Conservation (phyloP, 805 yeast genomes). For the Kazachstania africana region DNA sequence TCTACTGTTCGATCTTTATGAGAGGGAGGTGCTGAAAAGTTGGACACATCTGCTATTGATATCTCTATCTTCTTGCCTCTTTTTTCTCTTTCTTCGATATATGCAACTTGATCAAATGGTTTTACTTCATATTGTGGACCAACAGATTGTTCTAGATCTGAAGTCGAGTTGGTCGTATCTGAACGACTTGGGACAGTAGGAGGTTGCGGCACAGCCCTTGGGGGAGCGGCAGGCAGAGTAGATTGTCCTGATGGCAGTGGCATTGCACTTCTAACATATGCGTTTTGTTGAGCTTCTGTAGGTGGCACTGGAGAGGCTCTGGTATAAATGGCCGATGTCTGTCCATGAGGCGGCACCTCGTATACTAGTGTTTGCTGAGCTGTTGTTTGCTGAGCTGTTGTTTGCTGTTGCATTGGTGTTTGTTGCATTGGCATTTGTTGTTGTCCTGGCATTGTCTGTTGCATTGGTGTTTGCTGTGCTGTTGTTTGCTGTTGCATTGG, state of each 20-base stretch:
- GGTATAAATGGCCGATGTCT: too few species aligned
- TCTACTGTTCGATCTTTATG: slow-evolving; percentile 15
- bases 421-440: not conserved
- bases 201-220: not conserved
- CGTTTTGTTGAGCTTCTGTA: too few species aligned
- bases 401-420: not conserved
- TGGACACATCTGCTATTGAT: slow-evolving; percentile 8
- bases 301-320: too few species aligned
- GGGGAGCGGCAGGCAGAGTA: slow-evolving; percentile 3
- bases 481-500: slow-evolving; percentile 3
- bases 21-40: slow-evolving; percentile 22
- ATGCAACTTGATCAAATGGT: slow-evolving; percentile 11
- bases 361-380: slow-evolving; percentile 1
- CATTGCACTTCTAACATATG: not conserved
- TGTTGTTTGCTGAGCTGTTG: not conserved
- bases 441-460: not conserved
- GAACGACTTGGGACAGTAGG: not conserved
- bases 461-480: not conserved
- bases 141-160: not conserved
- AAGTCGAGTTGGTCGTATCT: too few species aligned
- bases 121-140: slow-evolving; percentile 10
- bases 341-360: too few species aligned
- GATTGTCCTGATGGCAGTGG: not conserved
- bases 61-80: slow-evolving; percentile 5
- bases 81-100: slow-evolving; percentile 6